Percentiles rank a stretch among this genome's conserved stretches.
Conservation (phyloP, 352 stramenopile species). For the Phytophthora gonapodyides region DNA sequence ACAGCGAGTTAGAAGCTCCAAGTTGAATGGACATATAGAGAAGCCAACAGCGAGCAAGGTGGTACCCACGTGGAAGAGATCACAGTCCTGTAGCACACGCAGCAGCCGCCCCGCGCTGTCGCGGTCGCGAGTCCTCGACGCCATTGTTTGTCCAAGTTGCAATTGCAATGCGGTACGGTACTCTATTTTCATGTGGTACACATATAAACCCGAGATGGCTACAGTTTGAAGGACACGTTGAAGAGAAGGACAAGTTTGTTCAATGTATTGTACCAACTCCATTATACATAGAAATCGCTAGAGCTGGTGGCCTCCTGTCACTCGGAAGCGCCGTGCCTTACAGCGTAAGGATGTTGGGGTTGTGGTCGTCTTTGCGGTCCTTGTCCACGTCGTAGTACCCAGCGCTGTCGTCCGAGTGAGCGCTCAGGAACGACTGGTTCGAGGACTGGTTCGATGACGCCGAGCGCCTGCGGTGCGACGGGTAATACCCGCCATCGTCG, state of each 20-base stretch:
- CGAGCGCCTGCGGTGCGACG: slow-evolving; percentile 32
- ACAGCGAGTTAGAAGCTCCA: background rate
- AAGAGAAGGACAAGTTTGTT: slow-evolving; percentile 1
- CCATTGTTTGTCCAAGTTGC: slow-evolving; percentile 12
- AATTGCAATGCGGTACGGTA: background rate
- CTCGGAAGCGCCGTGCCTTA: slow-evolving; percentile 22
- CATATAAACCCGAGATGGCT: slow-evolving; percentile 3
- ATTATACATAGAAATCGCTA: slow-evolving; percentile 36
- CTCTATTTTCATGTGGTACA: slow-evolving; percentile 3
- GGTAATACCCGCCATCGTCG: slow-evolving; percentile 36
- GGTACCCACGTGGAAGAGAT: slow-evolving; percentile 47
- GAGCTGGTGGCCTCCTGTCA: slow-evolving; percentile 31
- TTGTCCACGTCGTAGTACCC: slow-evolving; percentile 56
- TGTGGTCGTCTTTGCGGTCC: slow-evolving; percentile 17
- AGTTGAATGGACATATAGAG: slow-evolving; percentile 6
- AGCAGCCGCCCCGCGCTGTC: slow-evolving; percentile 47
- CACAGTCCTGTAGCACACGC: slow-evolving; percentile 42
- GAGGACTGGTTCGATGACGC: slow-evolving; percentile 56
- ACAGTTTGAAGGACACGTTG: slow-evolving; percentile 12
- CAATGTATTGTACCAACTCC: slow-evolving; percentile 27
- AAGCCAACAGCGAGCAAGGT: background rate
- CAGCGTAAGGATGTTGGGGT: slow-evolving; percentile 29
- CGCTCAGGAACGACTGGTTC: slow-evolving; percentile 60
- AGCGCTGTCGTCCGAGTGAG: slow-evolving; percentile 62
- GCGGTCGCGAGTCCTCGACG: slow-evolving; percentile 13